Percentiles rank a stretch among this genome's conserved stretches.
Conservation (phyloP, 1,284 basidiomycete genomes). For the Apiotrichum akiyoshidainum region DNA sequence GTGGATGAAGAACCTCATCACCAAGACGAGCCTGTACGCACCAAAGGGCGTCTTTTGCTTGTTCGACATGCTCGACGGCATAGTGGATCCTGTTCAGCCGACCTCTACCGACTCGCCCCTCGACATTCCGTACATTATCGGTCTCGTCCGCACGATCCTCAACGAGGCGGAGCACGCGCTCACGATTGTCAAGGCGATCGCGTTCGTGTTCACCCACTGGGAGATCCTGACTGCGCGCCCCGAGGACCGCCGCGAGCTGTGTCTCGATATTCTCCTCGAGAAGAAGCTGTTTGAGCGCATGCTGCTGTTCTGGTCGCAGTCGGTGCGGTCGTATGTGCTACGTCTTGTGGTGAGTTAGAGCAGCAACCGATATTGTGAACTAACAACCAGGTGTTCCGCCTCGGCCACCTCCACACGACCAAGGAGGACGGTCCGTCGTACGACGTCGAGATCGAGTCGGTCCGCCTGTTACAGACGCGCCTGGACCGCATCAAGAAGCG, state of each 20-base stretch:
- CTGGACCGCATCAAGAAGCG: conserved; percentile 53
- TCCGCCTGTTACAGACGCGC: conserved; percentile 52
- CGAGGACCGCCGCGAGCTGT: conserved; percentile 51
- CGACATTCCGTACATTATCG: conserved; percentile 52
- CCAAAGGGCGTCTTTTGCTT: conserved; percentile 54
- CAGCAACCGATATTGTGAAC: no score
- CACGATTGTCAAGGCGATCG: conserved; percentile 54
- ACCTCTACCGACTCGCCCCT: conserved; percentile 39
- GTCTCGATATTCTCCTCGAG: conserved; percentile 52
- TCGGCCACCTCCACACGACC: conserved; percentile 52
- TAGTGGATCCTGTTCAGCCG: conserved; percentile 42
- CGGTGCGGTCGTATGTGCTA: conserved; percentile 53
- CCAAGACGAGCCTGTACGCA: conserved; percentile 54
- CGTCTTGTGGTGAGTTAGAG: conserved; percentile 49
- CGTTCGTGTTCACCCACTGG: conserved; percentile 56
- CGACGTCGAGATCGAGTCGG: conserved; percentile 51
- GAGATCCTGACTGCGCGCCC: conserved; percentile 52
- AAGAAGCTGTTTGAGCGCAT: conserved; percentile 52
- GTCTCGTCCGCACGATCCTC: conserved; percentile 52
- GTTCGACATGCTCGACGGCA: conserved; percentile 51
- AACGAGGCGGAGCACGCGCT: conserved; percentile 55
- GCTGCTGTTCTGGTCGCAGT: conserved; percentile 54
- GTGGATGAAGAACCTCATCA: conserved; percentile 53
- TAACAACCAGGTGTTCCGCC: conserved; percentile 48
- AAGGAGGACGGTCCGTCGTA: conserved; percentile 38